Conservation (phyloP, 2,329 filamentous ascomycete species). For the Pseudogymnoascus sp. region DNA sequence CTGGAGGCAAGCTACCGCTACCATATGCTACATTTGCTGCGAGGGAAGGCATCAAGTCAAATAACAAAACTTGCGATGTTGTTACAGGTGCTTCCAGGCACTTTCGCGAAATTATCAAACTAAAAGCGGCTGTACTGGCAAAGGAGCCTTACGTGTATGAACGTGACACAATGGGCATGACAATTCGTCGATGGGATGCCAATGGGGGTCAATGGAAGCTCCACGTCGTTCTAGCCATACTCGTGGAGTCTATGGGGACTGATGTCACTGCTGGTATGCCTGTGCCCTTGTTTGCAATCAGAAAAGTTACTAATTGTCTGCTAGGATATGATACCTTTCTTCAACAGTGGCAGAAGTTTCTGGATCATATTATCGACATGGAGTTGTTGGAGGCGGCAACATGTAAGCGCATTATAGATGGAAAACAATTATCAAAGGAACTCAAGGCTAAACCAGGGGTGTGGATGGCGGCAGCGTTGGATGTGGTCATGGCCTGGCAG, state of each 20-base stretch:
- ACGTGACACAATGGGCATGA: slow-evolving; percentile 64
- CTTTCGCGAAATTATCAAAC: slow-evolving; percentile 49
- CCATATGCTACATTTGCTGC: slow-evolving; percentile 56
- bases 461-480: slow-evolving; percentile 78
- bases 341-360: slow-evolving; percentile 43
- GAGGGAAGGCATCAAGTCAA: slow-evolving; percentile 69
- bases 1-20: slow-evolving; percentile 41
- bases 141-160: slow-evolving; percentile 38
- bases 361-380: slow-evolving; percentile 46
- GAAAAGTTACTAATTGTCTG: slow-evolving; percentile 10
- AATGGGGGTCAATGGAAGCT: slow-evolving; percentile 57
- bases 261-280: slow-evolving; percentile 33
- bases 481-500: slow-evolving; percentile 81
- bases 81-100: slow-evolving; percentile 58
- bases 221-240: slow-evolving; percentile 59
- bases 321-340: slow-evolving; percentile 33
- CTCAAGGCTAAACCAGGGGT: slow-evolving; percentile 61
- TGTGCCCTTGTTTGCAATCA: not conserved
- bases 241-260: slow-evolving; percentile 51
- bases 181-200: slow-evolving; percentile 62
- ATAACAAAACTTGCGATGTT: slow-evolving; percentile 66
- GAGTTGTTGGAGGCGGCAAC: slow-evolving; percentile 50
- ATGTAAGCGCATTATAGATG: slow-evolving; percentile 61
- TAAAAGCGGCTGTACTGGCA: slow-evolving; percentile 48
- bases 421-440: slow-evolving; percentile 60